Evolutionary conservation across 2,329 filamentous ascomycete genomes (phyloP), one percentile per base, ranked within the genome.

Genomic region (Triangularia verruculosa): DNA sequence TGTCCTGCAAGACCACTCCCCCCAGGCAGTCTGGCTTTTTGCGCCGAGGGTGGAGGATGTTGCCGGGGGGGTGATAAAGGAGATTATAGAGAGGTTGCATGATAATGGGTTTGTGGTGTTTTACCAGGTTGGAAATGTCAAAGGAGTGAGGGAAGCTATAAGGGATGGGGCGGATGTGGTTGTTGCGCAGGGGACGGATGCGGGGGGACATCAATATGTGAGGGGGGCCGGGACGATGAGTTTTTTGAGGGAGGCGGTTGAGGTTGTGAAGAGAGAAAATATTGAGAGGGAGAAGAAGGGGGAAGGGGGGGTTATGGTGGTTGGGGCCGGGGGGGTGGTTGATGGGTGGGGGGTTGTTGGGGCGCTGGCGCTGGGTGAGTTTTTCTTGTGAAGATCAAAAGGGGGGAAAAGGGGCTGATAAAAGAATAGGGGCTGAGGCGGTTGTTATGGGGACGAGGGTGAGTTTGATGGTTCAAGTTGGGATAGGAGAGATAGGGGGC

Each of bases 1-100:
- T 1, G 67, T 89, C 12, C 76, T 91, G 17, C 71, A 71, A 24
- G 75, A 78, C 64, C 82, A 86, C 72, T 75, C 74, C 0, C 86
- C 87, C 1, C 82, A 81, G 2, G 87, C 86, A 0, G 78, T 88
- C 8, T 91, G 88, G 88, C 80, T 91, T 55, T 90, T 90, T 70
- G 88, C 87, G 2, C 86, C 86, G 1, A 75, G 78, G 30, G 76
- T 78, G 4, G 72, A 79, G 15, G 71, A 77, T 20, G 75, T 61
- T 1, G 52, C n/a, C 1, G 32, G 25, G 0, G 59, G 43, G 12
- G 17, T 59, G 2, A 24, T 61, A 2, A 22, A 34, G 5, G 2
- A 11, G 2, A 53, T 62, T 15, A 70, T 78, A 1, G 69, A 74
- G 2, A 78, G 78, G n/a, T 76, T 77, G 11, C 75, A 78, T 60